Evolutionary conservation across 2,329 filamentous ascomycete genomes (phyloP).

Genomic region (Colletotrichum echinochloae): DNA sequence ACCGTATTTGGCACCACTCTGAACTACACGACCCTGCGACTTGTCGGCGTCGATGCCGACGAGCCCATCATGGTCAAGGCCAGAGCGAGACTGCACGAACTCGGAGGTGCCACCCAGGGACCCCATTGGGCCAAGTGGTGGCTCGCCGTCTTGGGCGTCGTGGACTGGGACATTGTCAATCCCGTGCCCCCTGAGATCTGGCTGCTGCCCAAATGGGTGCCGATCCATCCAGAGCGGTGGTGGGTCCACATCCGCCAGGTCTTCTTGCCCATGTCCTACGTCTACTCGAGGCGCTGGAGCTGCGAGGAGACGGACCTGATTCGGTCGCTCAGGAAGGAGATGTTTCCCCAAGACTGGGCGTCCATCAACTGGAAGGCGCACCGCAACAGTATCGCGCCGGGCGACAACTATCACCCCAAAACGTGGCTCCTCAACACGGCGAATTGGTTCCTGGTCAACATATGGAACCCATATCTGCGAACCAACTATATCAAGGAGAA

Average conservation of each 20-base stretch:
- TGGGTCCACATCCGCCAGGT: slow-evolving; percentile 99
- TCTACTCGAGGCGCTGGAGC: slow-evolving; percentile 86
- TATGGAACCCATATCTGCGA: slow-evolving; percentile 86
- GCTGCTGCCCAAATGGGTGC: slow-evolving; percentile 91
- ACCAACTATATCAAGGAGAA: slow-evolving; percentile 72
- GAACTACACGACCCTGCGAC: slow-evolving; percentile 85
- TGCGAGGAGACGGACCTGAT: slow-evolving; percentile 82
- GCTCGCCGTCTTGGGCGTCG: slow-evolving; percentile 86
- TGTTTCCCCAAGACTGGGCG: slow-evolving; percentile 83
- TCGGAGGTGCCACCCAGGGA: slow-evolving; percentile 85
- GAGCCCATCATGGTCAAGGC: slow-evolving; percentile 89
- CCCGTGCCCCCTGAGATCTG: slow-evolving; percentile 94
- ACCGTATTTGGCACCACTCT: slow-evolving; percentile 90
- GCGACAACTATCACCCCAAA: slow-evolving; percentile 95
- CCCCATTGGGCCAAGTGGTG: slow-evolving; percentile 99
- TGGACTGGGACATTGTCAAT: slow-evolving; percentile 92
- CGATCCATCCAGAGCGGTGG: slow-evolving; percentile 92
- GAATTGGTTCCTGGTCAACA: slow-evolving; percentile 82
- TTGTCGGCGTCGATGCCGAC: slow-evolving; percentile 86
- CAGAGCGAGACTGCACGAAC: slow-evolving; percentile 81
- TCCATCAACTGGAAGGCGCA: slow-evolving; percentile 81
- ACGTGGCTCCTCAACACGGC: slow-evolving; percentile 81
- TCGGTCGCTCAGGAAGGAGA: slow-evolving; percentile 78
- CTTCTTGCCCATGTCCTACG: slow-evolving; percentile 90
- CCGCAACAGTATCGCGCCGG: slow-evolving; percentile 82